Evolutionary conservation across 2,329 filamentous ascomycete species (phyloP).

Genomic region (Fusarium pininemorale): DNA sequence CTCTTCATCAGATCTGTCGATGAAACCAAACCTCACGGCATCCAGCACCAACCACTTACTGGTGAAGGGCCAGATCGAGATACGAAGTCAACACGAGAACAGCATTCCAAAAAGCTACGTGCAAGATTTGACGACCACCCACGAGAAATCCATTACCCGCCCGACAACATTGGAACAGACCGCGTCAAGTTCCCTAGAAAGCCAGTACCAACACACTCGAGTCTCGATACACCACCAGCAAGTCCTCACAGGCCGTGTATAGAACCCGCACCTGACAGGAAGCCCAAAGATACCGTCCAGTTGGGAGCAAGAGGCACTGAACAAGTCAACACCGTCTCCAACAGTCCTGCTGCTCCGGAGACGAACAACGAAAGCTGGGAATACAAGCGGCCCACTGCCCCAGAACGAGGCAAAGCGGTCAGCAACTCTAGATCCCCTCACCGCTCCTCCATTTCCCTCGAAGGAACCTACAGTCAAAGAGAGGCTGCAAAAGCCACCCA

Average conservation of each 20-base stretch:
- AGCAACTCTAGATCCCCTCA: conserved; percentile 3
- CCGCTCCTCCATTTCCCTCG: neutral
- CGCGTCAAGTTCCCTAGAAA: conserved; percentile 10
- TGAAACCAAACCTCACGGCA: neutral
- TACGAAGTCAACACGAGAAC: neutral
- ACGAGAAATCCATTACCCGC: conserved; percentile 14
- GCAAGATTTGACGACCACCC: conserved; percentile 22
- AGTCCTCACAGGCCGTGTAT: neutral
- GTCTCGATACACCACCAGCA: neutral
- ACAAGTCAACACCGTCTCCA: neutral
- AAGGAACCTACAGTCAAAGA: neutral
- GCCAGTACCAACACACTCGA: neutral
- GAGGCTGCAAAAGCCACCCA: neutral
- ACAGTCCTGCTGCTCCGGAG: neutral
- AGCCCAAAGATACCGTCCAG: neutral
- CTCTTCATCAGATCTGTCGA: conserved; percentile 3
- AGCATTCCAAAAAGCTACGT: neutral
- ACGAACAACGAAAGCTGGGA: conserved; percentile 3
- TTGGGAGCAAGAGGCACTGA: neutral
- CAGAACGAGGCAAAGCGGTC: conserved; percentile 4
- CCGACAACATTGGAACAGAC: neutral
- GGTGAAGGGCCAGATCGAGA: neutral
- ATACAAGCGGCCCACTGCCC: neutral
- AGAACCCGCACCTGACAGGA: conserved; percentile 23
- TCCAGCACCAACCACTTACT: conserved; percentile 2